phyloP scores from a whole-genome alignment of 805 yeast species.

The Candida jianshihensis region DNA sequence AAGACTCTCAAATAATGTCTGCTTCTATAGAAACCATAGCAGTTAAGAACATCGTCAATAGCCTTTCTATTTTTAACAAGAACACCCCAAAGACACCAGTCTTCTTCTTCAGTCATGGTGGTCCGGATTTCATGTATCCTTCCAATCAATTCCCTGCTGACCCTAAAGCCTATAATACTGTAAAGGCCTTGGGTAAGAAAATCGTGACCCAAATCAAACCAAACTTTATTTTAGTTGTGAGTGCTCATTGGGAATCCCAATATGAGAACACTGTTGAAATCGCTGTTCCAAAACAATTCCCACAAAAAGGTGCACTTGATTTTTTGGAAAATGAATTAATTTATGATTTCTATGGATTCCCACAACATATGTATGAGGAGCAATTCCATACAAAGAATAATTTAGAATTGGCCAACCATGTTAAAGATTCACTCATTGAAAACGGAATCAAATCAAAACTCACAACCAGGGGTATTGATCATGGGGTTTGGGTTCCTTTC shows the following conservation, averaged over 20 bases:
- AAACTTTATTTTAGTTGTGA: constrained; percentile 55
- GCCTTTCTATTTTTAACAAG: constrained; percentile 10
- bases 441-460: constrained; percentile 39
- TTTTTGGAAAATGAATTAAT: constrained; percentile 46
- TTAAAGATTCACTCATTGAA: constrained; percentile 33
- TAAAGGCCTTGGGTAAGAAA: constrained; percentile 42
- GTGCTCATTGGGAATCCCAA: constrained; percentile 73
- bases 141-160: constrained; percentile 44
- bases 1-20: no score
- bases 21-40: constrained; percentile 1
- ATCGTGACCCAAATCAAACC: constrained; percentile 50
- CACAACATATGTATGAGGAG: constrained; percentile 53
- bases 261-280: constrained; percentile 39
- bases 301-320: constrained; percentile 1
- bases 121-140: constrained; percentile 67
- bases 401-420: constrained; percentile 33
- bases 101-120: constrained; percentile 75
- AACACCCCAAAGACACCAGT: constrained; percentile 38
- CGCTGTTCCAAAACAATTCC: constrained; percentile 30
- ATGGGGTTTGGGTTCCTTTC: constrained; percentile 79
- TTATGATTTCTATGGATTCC: constrained; percentile 75
- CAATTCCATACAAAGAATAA: constrained; percentile 49
- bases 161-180: constrained; percentile 50
- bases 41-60: neutral
- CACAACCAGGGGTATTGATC: constrained; percentile 65